Evolutionary conservation across 208 protist genomes (phyloP).

Genomic region (Acanthamoeba triangularis): DNA sequence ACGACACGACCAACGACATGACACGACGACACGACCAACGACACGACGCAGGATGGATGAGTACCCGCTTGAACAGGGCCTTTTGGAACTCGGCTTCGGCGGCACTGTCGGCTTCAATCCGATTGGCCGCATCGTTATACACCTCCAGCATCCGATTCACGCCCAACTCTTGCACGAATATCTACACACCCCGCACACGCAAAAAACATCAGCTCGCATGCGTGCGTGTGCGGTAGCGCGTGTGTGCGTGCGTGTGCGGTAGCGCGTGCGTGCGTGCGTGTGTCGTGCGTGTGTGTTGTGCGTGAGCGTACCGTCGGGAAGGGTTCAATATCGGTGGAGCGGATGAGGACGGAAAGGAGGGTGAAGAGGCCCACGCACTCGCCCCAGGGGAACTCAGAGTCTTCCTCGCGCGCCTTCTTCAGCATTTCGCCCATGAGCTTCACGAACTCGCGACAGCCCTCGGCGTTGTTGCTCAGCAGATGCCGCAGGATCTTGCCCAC

Average conservation of each 20-base stretch:
- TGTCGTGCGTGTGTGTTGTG: background rate
- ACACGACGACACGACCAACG: background rate
- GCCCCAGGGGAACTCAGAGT: constrained; percentile 20
- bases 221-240: too few species aligned
- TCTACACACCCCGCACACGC: background rate
- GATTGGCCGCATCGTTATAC: constrained; percentile 39
- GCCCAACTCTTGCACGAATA: constrained; percentile 73
- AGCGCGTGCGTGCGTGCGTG: background rate
- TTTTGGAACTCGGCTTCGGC: constrained; percentile 68
- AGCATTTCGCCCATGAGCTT: constrained; percentile 60
- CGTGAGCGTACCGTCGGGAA: constrained; percentile 20
- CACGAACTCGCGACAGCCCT: constrained; percentile 58
- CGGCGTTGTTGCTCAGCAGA: constrained; percentile 70
- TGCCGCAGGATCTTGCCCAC: constrained; percentile 72
- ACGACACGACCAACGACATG: background rate
- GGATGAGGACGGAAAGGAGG: constrained; percentile 59
- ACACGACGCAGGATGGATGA: background rate
- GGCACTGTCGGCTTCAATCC: constrained; percentile 40
- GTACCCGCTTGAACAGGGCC: constrained; percentile 62
- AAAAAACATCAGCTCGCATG: too few species aligned
- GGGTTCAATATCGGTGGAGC: constrained; percentile 34
- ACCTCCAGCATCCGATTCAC: constrained; percentile 69
- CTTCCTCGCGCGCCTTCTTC: constrained; percentile 49
- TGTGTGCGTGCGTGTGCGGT: background rate
- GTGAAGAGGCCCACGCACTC: constrained; percentile 71